Evolutionary conservation across 345 rosid genomes (phyloP), one percentile per base, ranked within the genome.

Genomic region (Camelina hispida): DNA sequence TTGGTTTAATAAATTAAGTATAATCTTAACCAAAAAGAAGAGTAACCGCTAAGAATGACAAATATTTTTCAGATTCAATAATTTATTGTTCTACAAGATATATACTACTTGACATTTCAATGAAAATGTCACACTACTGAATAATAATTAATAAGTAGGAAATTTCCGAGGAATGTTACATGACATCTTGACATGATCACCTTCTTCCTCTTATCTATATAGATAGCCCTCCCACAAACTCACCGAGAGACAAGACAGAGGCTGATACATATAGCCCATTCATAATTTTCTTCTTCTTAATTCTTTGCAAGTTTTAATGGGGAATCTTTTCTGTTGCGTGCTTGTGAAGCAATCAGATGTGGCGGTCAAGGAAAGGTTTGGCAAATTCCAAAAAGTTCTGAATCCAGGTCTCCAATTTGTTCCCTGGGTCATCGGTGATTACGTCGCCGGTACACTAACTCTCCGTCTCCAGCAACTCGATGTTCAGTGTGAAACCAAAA

Each of bases 401-500:
- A 72, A 85, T 64, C 93, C 93, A 13, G 93, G 93, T 56, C 86
- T 86, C 69, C 87, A 84, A 17, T 85, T 80, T 55, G 72, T 88
- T 16, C 93, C 89, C 1, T 88, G 93, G 93, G 43, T 79, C 52
- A n/a, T 86, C 9, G 90, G 93, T 30, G 76, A 82, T 72, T 84
- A 78, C 64, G 72, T 85, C 23, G 87, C 87, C 3, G 90, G 90
- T 12, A 69, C 65, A 34, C 87, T 88, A 46, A 72, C 93, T 2
- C 80, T 88, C 5, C 83, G 93, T 60, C 73, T 85, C 71, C 90
- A 86, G 68, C 93, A 88, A 75, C 82, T 88, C 22, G 91, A 88
- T 61, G 93, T 88, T 40, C 79, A 74, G 28, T 88, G 91, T 63
- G 90, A 88, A 80, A 88, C 96, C 80, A 88, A 88, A 73, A 83